Evolutionary conservation across 1,139 yeast species (phyloP).

Genomic region (Sugiyamaella neomexicana): DNA sequence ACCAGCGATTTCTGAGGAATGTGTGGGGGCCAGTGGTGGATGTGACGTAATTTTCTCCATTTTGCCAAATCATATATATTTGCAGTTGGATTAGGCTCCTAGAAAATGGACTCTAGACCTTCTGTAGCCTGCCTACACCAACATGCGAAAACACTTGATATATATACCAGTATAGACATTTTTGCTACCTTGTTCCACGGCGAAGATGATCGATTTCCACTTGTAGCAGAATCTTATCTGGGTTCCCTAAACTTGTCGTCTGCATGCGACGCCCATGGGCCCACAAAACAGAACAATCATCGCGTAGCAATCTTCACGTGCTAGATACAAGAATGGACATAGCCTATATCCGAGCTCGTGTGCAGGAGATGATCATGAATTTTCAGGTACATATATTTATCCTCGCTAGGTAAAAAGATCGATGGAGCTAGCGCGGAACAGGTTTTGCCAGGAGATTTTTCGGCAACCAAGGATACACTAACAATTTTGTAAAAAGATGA

Average conservation of each 20-base stretch:
- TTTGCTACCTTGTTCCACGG: slow-evolving; percentile 4
- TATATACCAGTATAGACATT: not conserved
- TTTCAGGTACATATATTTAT: not conserved
- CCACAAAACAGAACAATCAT: not conserved
- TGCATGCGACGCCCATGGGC: not conserved
- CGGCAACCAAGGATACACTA: too few relatives aligned
- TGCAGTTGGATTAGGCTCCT: too few relatives aligned
- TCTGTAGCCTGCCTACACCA: not conserved
- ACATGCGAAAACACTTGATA: not conserved
- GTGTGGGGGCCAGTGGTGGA: not conserved
- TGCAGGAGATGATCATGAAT: not conserved
- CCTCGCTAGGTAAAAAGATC: not conserved
- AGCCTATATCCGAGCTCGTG: not conserved
- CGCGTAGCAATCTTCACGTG: not conserved
- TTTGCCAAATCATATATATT: not conserved
- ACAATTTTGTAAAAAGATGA: too few relatives aligned
- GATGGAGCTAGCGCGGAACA: too few relatives aligned
- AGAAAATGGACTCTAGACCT: too few relatives aligned
- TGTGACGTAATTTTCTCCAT: not conserved
- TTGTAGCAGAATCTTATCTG: not conserved
- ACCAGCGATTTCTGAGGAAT: not conserved
- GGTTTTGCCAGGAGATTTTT: too few relatives aligned
- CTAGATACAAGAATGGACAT: not conserved
- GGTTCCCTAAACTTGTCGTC: not conserved
- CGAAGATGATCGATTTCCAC: slow-evolving; percentile 8